Evolutionary conservation across 2,329 filamentous ascomycete species (phyloP).

Genomic region (Botrytis cinerea): DNA sequence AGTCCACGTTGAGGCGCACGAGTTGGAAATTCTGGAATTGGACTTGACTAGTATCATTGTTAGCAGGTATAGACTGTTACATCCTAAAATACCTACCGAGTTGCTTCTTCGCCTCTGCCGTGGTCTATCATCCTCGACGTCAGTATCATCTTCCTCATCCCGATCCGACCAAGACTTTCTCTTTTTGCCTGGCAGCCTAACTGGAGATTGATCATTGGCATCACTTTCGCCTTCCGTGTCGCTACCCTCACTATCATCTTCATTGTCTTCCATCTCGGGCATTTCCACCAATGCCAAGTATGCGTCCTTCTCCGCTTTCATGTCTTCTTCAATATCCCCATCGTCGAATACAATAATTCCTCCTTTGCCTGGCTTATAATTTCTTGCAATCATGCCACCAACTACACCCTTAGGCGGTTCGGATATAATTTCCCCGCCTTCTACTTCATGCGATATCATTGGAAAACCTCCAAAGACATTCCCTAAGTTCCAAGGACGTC

Average conservation of each 20-base stretch:
- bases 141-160: slow-evolving; percentile 63
- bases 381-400: slow-evolving; percentile 68
- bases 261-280: slow-evolving; percentile 73
- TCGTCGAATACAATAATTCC: slow-evolving; percentile 95
- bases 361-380: slow-evolving; percentile 76
- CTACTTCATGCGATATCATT: slow-evolving; percentile 51
- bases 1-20: slow-evolving; percentile 63
- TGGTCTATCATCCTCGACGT: slow-evolving; percentile 70
- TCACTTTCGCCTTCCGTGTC: slow-evolving; percentile 60
- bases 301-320: slow-evolving; percentile 73
- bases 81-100: slow-evolving; percentile 59
- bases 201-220: slow-evolving; percentile 52
- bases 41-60: slow-evolving; percentile 53
- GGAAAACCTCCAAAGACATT: slow-evolving; percentile 84
- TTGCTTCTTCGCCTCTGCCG: slow-evolving; percentile 83
- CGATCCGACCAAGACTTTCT: slow-evolving; percentile 77
- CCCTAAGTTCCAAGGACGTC: slow-evolving; percentile 89
- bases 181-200: slow-evolving; percentile 63
- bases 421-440: slow-evolving; percentile 44
- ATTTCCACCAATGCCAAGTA: slow-evolving; percentile 86
- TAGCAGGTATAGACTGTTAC: slow-evolving; percentile 30
- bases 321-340: slow-evolving; percentile 86
- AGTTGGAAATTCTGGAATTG: slow-evolving; percentile 65
- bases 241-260: slow-evolving; percentile 52
- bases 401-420: slow-evolving; percentile 66